These are phyloP conservation scores for Ilyonectria robusta DNA, from an alignment of 2,329 filamentous ascomycete species.

Conservation along the genomic window DNA sequence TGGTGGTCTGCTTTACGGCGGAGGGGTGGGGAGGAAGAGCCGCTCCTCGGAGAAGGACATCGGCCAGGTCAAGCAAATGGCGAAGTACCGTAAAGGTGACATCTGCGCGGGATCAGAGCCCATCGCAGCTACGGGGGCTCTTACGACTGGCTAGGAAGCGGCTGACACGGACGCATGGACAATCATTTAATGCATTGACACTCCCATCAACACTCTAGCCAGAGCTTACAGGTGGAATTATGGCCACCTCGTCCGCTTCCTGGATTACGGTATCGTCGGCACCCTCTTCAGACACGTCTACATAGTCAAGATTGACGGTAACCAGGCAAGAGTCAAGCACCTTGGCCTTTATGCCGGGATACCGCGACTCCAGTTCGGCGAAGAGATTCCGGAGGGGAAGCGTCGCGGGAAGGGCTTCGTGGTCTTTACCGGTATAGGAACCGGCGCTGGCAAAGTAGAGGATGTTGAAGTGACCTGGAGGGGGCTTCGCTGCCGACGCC, in stretches of 20 bases:
- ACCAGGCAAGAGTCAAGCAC: slow-evolving; percentile 82
- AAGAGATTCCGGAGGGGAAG: slow-evolving; percentile 75
- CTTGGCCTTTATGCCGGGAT: slow-evolving; percentile 77
- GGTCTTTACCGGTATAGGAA: slow-evolving; percentile 77
- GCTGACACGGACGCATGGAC: slow-evolving; percentile 17
- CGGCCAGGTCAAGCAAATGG: slow-evolving; percentile 13
- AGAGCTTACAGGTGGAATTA: slow-evolving; percentile 91
- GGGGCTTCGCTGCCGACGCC: slow-evolving; percentile 61
- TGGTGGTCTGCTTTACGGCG: slow-evolving; percentile 32
- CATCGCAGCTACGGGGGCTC: slow-evolving; percentile 29
- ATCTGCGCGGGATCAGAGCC: neutral
- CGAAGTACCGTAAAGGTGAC: slow-evolving; percentile 18
- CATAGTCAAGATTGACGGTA: slow-evolving; percentile 86
- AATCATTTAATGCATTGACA: slow-evolving; percentile 29
- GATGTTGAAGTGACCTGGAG: slow-evolving; percentile 79
- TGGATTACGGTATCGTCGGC: slow-evolving; percentile 67
- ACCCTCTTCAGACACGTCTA: slow-evolving; percentile 72
- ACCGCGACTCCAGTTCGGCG: slow-evolving; percentile 75
- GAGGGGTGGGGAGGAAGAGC: slow-evolving; percentile 49
- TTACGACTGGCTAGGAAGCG: neutral
- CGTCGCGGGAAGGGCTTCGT: slow-evolving; percentile 77
- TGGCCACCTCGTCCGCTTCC: slow-evolving; percentile 86
- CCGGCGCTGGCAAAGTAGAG: slow-evolving; percentile 86
- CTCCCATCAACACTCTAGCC: slow-evolving; percentile 65
- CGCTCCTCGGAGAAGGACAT: slow-evolving; percentile 45